Percentiles rank a stretch among this genome's conserved stretches.
Evolutionary conservation across 257 asterid species (phyloP).

Genomic region (Hygrophila difformis): DNA sequence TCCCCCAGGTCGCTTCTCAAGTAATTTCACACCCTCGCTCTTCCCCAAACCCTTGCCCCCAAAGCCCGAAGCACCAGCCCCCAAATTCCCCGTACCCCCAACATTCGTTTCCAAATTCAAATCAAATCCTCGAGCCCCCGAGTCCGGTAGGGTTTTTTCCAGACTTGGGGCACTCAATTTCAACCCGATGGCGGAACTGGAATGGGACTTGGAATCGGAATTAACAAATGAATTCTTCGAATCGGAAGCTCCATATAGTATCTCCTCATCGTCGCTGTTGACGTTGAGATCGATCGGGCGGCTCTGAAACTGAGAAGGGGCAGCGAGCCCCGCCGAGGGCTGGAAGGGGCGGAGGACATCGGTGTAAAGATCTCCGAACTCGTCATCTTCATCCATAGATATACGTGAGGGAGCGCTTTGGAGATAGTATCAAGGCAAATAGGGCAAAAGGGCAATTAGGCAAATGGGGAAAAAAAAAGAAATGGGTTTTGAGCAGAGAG

Average conservation of each 20-base stretch:
- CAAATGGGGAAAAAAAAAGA: too few relatives aligned
- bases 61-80: constrained; percentile 14
- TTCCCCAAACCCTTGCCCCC: constrained; percentile 52
- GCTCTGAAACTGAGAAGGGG: constrained; percentile 20
- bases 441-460: too few relatives aligned
- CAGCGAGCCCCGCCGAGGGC: constrained; percentile 28
- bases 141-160: constrained; percentile 25
- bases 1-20: constrained; percentile 25
- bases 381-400: constrained; percentile 97
- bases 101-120: constrained; percentile 26
- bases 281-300: constrained; percentile 66
- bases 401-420: too few relatives aligned
- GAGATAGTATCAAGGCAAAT: too few relatives aligned
- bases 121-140: constrained; percentile 20
- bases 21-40: constrained; percentile 41
- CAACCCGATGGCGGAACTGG: constrained; percentile 19
- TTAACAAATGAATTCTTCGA: constrained; percentile 20
- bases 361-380: constrained; percentile 95
- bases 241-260: constrained; percentile 31
- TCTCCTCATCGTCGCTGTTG: constrained; percentile 49
- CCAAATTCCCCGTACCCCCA: constrained; percentile 14
- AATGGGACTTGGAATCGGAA: constrained; percentile 16
- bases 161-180: constrained; percentile 24
- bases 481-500: too few relatives aligned
- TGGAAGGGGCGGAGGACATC: constrained; percentile 70